Percentiles rank a stretch among this genome's conserved stretches.
phyloP scores from a whole-genome alignment of 2,329 filamentous ascomycete species.

The Neonectria sp. region DNA sequence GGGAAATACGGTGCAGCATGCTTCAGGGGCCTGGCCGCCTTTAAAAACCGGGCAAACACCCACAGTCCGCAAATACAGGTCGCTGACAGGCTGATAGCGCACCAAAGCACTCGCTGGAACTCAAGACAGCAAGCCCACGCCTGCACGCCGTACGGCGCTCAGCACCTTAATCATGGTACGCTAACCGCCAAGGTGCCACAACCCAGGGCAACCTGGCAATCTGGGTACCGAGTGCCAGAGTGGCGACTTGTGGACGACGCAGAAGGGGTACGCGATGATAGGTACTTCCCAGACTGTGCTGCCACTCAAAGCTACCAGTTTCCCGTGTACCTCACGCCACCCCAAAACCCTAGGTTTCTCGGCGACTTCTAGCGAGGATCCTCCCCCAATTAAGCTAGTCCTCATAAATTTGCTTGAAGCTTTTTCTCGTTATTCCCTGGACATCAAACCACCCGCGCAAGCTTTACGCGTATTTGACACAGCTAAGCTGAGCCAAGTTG shows the following conservation, averaged over 20 bases:
- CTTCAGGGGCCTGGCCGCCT: neutral
- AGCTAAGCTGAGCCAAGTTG: neutral
- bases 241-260: neutral
- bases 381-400: neutral
- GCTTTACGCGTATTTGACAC: constrained; percentile 4
- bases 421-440: neutral
- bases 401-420: neutral
- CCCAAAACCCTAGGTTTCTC: neutral
- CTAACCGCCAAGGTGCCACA: neutral
- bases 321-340: neutral
- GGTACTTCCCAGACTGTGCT: neutral
- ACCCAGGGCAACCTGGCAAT: neutral
- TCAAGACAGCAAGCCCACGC: neutral
- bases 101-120: neutral
- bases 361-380: neutral
- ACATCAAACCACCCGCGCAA: neutral
- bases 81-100: constrained; percentile 2
- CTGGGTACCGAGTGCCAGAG: neutral
- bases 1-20: neutral
- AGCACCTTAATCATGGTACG: neutral
- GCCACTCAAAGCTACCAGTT: neutral
- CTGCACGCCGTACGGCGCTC: neutral
- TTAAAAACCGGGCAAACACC: neutral
- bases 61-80: neutral
- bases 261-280: neutral